Base-by-base conservation (phyloP, 495 filamentous ascomycete genomes). In the Alectoria sarmentosa region DNA sequence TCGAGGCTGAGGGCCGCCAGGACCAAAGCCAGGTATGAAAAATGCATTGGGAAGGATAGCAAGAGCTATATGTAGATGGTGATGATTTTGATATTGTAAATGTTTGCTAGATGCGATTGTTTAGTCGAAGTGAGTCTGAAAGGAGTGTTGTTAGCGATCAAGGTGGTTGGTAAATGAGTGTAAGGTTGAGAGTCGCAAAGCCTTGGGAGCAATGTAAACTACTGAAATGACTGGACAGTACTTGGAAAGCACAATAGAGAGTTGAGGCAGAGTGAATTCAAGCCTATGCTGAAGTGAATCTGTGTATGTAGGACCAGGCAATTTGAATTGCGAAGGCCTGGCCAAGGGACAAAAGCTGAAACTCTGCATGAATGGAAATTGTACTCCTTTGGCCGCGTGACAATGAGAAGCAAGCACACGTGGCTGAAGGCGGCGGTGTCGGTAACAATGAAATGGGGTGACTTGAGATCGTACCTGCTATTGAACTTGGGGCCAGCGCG, bases 1-100 rank as follows among this genome's bases (percentile, higher is more conserved):
- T 65, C 65, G 23, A 72, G 70, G 63, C 69, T 59, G 10, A 72
- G 55, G 37, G 68, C 65, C 39, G 66, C 67, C 68, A 70, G 58
- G 57, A 72, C 58, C 58, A 68, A 58, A 58, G 63, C 63, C 46
- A 65, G 66, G 55, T 30, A 64, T 49, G 62, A 52, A 3, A 64
- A 17, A 30, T 52, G 62, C 62, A 64, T 64, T 38, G 28, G 41
- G 41, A 59, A 30, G 21, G 38, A 55, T 44, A 32, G 55, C 32
- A 39, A 21, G 59, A 10, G 56, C 8, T 37, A 52, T 58, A 17
- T 26, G 56, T 58, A n/a, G 54, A 37, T 59, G 19, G 17, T 64
- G 30, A 52, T 39, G 13, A 41, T 8, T 34, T 17, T 52, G 14
- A 34, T 30, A 14, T 37, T 59, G 28, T 30, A 37, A 36, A 8